Percentiles rank a stretch among this genome's conserved stretches.
Conservation (phyloP, 192 early-diverging fungal species). For the Spinellus fusiger region DNA sequence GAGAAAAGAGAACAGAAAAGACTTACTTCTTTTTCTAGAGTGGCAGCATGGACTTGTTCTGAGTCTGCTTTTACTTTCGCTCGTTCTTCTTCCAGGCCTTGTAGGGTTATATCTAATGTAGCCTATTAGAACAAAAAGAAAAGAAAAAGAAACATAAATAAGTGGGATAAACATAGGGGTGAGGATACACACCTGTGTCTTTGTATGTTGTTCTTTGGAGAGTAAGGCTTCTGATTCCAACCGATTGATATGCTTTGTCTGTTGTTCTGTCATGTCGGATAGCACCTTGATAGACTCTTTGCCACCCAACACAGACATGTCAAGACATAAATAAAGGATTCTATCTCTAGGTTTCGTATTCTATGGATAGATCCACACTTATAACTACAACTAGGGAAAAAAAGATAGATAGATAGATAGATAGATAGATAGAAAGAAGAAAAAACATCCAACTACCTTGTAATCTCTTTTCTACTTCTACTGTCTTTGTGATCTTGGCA, state of each 20-base stretch:
- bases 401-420: no score
- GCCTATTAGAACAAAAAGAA: no score
- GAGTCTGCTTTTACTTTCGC: constrained; percentile 20
- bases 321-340: no score
- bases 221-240: constrained; percentile 11
- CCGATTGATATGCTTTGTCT: constrained; percentile 25
- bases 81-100: constrained; percentile 12
- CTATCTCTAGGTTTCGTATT: no score
- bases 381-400: no score
- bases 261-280: constrained; percentile 19
- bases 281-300: constrained; percentile 21
- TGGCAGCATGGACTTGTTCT: constrained; percentile 31
- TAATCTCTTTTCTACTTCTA: constrained; percentile 35
- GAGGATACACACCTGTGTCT: not conserved
- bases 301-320: not conserved
- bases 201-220: constrained; percentile 2
- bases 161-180: not conserved
- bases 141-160: not conserved
- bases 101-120: not conserved
- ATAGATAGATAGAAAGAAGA: no score
- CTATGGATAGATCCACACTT: no score
- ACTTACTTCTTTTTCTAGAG: constrained; percentile 40
- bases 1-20: not conserved
- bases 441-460: constrained; percentile 7
- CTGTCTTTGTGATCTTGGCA: constrained; percentile 31